Conservation (phyloP, 225 moss, liverwort and hornwort genomes). For the Lunularia cruciata region DNA sequence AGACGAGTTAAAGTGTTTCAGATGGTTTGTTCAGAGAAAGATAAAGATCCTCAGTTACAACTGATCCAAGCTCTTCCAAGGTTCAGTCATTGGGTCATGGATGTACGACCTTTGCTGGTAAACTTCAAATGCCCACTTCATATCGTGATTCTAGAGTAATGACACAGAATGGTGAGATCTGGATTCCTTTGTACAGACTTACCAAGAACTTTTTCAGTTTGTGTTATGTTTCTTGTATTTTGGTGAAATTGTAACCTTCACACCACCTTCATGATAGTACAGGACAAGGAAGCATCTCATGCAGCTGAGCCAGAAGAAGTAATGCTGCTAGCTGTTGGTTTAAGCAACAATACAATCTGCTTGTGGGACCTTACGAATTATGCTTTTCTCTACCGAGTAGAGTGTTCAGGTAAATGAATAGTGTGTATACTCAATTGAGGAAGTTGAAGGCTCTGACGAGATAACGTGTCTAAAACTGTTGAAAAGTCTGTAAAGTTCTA, state of each 20-base stretch:
- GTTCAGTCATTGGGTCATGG: constrained; percentile 87
- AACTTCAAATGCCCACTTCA: too few species aligned
- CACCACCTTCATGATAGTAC: constrained; percentile 6
- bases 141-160: too few species aligned
- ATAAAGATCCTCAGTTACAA: constrained; percentile 35
- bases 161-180: too few species aligned
- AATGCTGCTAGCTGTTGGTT: constrained; percentile 67
- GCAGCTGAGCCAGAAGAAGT: constrained; percentile 34
- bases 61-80: constrained; percentile 63
- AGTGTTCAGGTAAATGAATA: constrained; percentile 90
- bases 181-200: too few species aligned
- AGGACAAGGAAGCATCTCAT: constrained; percentile 24
- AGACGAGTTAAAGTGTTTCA: constrained; percentile 71
- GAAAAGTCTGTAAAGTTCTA: too few species aligned
- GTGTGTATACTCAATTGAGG: too few species aligned
- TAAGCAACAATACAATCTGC: constrained; percentile 82
- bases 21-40: constrained; percentile 29
- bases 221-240: not conserved
- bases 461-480: too few species aligned
- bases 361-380: constrained; percentile 60
- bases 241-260: not conserved
- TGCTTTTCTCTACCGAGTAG: constrained; percentile 50
- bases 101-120: constrained; percentile 76
- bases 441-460: too few species aligned
- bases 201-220: too few species aligned